A percentile compares a stretch with the other conserved stretches of the same genome.
phyloP scores from a whole-genome alignment of 345 rosid species.

The Cardamine resedifolia region DNA sequence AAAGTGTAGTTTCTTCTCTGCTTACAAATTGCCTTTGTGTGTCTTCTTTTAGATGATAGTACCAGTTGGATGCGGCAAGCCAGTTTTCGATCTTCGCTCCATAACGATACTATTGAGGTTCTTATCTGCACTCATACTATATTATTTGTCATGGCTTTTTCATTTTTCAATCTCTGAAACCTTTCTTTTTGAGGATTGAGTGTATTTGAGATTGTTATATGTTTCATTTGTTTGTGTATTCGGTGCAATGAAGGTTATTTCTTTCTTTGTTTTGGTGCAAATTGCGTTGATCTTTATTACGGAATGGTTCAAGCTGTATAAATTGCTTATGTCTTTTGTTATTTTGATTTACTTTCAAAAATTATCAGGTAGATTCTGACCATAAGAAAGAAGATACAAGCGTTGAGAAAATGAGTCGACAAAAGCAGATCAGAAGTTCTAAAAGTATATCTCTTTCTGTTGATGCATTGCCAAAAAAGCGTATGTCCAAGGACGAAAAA shows the following conservation, averaged over 20 bases:
- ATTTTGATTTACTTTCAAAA: constrained; percentile 2
- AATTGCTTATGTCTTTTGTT: not conserved
- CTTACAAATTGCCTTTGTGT: not conserved
- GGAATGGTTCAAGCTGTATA: not conserved
- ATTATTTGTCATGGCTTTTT: not conserved
- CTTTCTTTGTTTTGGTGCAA: not conserved
- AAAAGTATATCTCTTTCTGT: constrained; percentile 34
- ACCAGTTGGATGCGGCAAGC: constrained; percentile 31
- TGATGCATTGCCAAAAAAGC: constrained; percentile 48
- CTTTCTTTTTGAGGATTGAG: not conserved
- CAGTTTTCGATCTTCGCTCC: constrained; percentile 28
- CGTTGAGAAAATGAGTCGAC: constrained; percentile 40
- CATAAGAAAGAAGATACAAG: constrained; percentile 49
- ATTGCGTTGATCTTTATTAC: not conserved
- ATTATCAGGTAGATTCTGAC: constrained; percentile 53
- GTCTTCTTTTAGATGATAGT: constrained; percentile 19
- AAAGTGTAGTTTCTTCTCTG: not conserved
- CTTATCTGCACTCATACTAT: too few relatives aligned
- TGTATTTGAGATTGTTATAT: not conserved
- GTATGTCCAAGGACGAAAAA: constrained; percentile 58
- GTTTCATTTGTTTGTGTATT: not conserved
- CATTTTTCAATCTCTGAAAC: not conserved
- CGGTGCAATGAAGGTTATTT: not conserved
- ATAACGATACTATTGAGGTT: constrained; percentile 40
- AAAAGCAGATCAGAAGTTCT: constrained; percentile 30